These are phyloP conservation scores for Mentha longifolia DNA, from an alignment of 257 asterid genomes.

Conservation along the genomic window DNA sequence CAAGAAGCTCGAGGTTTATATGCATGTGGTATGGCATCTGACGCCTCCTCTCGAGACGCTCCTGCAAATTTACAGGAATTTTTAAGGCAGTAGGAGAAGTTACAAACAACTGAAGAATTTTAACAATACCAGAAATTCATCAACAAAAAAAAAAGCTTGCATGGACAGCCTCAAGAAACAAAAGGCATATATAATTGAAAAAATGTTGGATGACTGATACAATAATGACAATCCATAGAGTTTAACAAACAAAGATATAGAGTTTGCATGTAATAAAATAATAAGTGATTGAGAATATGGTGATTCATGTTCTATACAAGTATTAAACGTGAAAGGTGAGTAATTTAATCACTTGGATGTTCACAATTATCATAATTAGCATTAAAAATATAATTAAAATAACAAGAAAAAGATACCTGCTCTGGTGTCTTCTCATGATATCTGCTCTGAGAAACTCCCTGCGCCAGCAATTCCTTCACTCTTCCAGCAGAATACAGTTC, in stretches of 20 bases:
- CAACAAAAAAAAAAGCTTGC: too few relatives aligned
- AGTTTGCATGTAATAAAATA: too few relatives aligned
- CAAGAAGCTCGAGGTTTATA: slow-evolving; percentile 95
- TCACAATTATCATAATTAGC: background rate
- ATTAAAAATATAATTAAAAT: background rate
- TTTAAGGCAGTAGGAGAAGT: background rate
- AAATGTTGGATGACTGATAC: too few relatives aligned
- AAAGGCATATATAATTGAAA: background rate
- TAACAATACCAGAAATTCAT: too few relatives aligned
- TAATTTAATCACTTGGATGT: background rate
- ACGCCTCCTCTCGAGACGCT: slow-evolving; percentile 91
- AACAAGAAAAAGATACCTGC: slow-evolving; percentile 57
- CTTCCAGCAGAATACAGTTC: slow-evolving; percentile 94
- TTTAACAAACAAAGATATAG: too few relatives aligned
- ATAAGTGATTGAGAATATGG: background rate
- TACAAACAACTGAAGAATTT: too few relatives aligned
- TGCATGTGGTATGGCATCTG: slow-evolving; percentile 99
- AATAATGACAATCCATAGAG: background rate
- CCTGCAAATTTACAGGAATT: slow-evolving; percentile 49
- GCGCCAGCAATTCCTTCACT: slow-evolving; percentile 94
- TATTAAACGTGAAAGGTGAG: background rate
- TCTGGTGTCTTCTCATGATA: slow-evolving; percentile 97
- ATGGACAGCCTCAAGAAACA: too few relatives aligned
- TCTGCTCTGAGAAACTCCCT: slow-evolving; percentile 93
- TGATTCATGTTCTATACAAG: background rate